Evolutionary conservation across 2,329 filamentous ascomycete species (phyloP).

Genomic region (Penicillium freii): DNA sequence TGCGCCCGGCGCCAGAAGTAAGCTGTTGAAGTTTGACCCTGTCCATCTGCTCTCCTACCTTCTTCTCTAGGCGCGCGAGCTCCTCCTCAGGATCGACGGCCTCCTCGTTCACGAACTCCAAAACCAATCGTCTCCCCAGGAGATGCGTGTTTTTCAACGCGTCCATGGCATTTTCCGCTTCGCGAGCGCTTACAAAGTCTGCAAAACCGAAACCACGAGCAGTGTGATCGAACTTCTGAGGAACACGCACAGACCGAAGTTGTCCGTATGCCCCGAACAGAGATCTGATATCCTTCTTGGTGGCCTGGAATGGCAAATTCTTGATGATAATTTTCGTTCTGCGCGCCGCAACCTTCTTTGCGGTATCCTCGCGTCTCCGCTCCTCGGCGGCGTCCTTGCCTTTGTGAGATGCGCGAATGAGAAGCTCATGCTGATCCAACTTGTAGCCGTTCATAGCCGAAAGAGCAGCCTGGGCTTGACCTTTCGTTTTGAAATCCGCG

Average conservation of each 20-base stretch:
- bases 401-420: slow-evolving; percentile 83
- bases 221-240: slow-evolving; percentile 87
- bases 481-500: slow-evolving; percentile 77
- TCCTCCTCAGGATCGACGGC: slow-evolving; percentile 90
- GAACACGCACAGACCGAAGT: slow-evolving; percentile 85
- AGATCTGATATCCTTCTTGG: slow-evolving; percentile 84
- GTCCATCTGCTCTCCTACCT: slow-evolving; percentile 85
- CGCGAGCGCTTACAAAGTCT: slow-evolving; percentile 86
- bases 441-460: slow-evolving; percentile 83
- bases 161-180: slow-evolving; percentile 87
- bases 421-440: slow-evolving; percentile 81
- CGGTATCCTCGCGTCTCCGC: slow-evolving; percentile 74
- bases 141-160: slow-evolving; percentile 91
- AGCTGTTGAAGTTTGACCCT: slow-evolving; percentile 88
- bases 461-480: slow-evolving; percentile 74
- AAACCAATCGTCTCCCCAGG: slow-evolving; percentile 80
- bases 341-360: slow-evolving; percentile 73
- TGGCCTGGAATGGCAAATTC: slow-evolving; percentile 93
- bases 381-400: slow-evolving; percentile 85
- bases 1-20: slow-evolving; percentile 69
- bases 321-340: slow-evolving; percentile 96
- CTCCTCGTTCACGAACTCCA: slow-evolving; percentile 89
- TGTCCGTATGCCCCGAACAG: slow-evolving; percentile 89
- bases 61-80: slow-evolving; percentile 95
- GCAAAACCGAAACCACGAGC: slow-evolving; percentile 95